Evolutionary conservation across 495 filamentous ascomycete genomes (phyloP).

Genomic region (Xylaria telfairii): DNA sequence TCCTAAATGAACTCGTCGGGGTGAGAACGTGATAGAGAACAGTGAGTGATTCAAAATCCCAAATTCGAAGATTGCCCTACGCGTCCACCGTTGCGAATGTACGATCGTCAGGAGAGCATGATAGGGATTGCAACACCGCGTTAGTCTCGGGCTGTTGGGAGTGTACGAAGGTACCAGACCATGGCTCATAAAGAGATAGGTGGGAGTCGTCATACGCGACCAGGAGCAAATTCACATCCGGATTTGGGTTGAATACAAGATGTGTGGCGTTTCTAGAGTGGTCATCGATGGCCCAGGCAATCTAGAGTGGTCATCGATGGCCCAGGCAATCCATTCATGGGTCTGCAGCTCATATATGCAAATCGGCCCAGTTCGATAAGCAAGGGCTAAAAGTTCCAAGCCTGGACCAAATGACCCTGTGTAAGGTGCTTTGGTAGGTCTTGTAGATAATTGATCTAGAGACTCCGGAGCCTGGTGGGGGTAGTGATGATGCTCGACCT

Average conservation of each 20-base stretch:
- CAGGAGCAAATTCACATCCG: constrained; percentile 35
- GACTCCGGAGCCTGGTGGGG: not conserved
- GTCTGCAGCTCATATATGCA: not conserved
- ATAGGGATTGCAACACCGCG: not conserved
- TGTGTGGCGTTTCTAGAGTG: constrained; percentile 33
- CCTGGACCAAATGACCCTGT: not conserved
- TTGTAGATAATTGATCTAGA: not conserved
- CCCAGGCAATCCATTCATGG: not conserved
- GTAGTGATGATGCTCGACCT: not conserved
- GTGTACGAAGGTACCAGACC: not conserved
- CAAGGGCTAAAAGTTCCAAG: not conserved
- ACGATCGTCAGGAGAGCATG: not conserved
- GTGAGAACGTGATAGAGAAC: not conserved
- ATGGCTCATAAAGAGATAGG: constrained; percentile 26
- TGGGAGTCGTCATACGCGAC: constrained; percentile 43
- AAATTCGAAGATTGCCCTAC: not conserved
- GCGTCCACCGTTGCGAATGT: not conserved
- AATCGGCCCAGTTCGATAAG: not conserved
- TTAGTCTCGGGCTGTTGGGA: not conserved
- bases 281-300: constrained; percentile 18
- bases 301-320: too few species aligned
- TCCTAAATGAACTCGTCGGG: not conserved
- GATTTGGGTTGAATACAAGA: constrained; percentile 45
- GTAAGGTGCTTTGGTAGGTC: not conserved
- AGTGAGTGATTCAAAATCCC: constrained; percentile 3